Conservation (phyloP, 306 rosid genomes). For the Myrica gale region DNA sequence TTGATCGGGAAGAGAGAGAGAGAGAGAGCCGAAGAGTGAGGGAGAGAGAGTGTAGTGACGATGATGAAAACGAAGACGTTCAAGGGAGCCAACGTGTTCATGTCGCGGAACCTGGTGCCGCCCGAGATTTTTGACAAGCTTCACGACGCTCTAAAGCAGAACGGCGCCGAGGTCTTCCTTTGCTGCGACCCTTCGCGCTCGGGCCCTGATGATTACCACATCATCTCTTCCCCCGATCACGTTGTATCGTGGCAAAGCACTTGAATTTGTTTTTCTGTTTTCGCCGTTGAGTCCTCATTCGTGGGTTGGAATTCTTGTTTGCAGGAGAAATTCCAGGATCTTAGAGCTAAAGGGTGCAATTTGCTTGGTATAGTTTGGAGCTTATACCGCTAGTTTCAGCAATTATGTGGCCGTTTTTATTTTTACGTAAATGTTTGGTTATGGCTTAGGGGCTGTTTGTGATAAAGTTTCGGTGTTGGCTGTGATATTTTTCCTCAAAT, state of each 20-base stretch:
- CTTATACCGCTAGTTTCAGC: neutral
- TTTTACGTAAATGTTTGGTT: neutral
- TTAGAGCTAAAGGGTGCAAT: slow-evolving; percentile 70
- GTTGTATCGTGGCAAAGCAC: slow-evolving; percentile 26
- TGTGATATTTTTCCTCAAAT: slow-evolving; percentile 1
- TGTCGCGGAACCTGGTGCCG: slow-evolving; percentile 88
- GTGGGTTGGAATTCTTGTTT: slow-evolving; percentile 18
- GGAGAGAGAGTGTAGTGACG: neutral
- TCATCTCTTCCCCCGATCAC: slow-evolving; percentile 72
- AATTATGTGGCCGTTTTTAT: neutral
- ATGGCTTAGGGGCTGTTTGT: neutral
- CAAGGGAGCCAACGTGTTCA: slow-evolving; percentile 69
- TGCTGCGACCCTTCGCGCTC: slow-evolving; percentile 84
- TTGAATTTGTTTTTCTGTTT: neutral
- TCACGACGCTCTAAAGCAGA: slow-evolving; percentile 78
- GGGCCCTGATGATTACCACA: slow-evolving; percentile 70
- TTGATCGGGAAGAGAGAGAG: neutral
- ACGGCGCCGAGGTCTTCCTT: slow-evolving; percentile 72
- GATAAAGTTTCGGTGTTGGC: neutral
- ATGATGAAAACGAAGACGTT: slow-evolving; percentile 69
- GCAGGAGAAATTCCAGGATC: slow-evolving; percentile 84
- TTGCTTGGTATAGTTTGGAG: slow-evolving; percentile 52
- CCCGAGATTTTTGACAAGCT: slow-evolving; percentile 84
- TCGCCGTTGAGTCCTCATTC: neutral
- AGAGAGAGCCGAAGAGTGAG: neutral